These are phyloP conservation scores for Termitomyces sp. DNA, from an alignment of 768 basidiomycete species.

Conservation along the genomic window DNA sequence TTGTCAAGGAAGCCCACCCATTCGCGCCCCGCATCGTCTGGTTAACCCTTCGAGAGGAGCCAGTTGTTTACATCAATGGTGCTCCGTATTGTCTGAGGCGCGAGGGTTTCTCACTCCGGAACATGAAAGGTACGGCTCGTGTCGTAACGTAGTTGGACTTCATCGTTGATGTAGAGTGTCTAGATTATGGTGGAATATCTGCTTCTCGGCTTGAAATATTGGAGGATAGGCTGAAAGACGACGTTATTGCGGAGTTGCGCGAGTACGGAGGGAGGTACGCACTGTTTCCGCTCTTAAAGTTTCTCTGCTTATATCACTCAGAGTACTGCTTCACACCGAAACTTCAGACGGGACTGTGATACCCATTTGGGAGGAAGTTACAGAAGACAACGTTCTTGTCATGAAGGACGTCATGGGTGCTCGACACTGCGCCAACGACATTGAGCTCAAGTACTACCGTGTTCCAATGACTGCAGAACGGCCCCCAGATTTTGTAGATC, in stretches of 20 bases:
- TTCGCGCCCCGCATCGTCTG: slow-evolving; percentile 65
- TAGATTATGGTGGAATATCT: slow-evolving; percentile 95
- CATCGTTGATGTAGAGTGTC: background rate
- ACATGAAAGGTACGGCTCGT: slow-evolving; percentile 72
- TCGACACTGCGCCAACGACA: slow-evolving; percentile 36
- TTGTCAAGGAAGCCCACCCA: slow-evolving; percentile 58
- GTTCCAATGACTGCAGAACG: slow-evolving; percentile 93
- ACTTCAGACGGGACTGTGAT: slow-evolving; percentile 80
- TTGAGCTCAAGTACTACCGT: slow-evolving; percentile 72
- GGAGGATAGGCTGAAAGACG: slow-evolving; percentile 84
- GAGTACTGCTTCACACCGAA: slow-evolving; percentile 87
- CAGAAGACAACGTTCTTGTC: slow-evolving; percentile 62
- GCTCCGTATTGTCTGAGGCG: slow-evolving; percentile 85
- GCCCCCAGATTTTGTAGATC: slow-evolving; percentile 66
- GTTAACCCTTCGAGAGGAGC: slow-evolving; percentile 92
- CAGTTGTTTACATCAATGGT: slow-evolving; percentile 89
- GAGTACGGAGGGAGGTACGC: slow-evolving; percentile 77
- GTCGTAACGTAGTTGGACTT: background rate
- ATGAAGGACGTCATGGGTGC: slow-evolving; percentile 85
- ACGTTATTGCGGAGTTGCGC: slow-evolving; percentile 78
- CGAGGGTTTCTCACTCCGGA: slow-evolving; percentile 81
- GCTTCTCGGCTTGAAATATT: slow-evolving; percentile 82
- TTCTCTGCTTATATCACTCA: slow-evolving; percentile 17
- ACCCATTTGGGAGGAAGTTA: slow-evolving; percentile 92
- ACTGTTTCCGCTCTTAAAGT: background rate